These are phyloP conservation scores for Truncatella angustata DNA, from an alignment of 2,329 filamentous ascomycete genomes.

Conservation along the genomic window DNA sequence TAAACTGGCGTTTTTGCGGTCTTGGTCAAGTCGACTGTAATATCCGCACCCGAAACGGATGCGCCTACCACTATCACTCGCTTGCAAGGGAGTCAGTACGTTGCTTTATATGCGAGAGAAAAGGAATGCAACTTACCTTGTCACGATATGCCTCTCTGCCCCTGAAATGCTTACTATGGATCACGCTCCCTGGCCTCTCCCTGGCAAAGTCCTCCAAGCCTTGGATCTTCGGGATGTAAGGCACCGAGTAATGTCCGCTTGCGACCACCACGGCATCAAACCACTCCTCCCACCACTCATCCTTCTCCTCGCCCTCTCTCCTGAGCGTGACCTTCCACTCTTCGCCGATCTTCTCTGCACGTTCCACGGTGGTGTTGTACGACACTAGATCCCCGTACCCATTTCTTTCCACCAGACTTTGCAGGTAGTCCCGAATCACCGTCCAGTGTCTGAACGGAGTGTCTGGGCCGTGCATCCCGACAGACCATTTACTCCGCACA, in stretches of 20 bases:
- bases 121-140: conserved; percentile 35
- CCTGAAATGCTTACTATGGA: conserved; percentile 55
- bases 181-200: conserved; percentile 44
- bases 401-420: conserved; percentile 47
- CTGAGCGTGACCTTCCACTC: conserved; percentile 56
- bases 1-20: conserved; percentile 20
- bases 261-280: conserved; percentile 63
- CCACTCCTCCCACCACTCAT: conserved; percentile 62
- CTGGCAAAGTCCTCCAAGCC: conserved; percentile 48
- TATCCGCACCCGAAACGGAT: conserved; percentile 62
- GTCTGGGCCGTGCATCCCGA: conserved; percentile 49
- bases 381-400: conserved; percentile 51
- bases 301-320: conserved; percentile 32
- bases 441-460: conserved; percentile 63
- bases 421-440: conserved; percentile 54
- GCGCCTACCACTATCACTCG: conserved; percentile 61
- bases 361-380: conserved; percentile 62
- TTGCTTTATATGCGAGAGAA: neutral
- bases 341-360: conserved; percentile 45
- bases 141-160: conserved; percentile 41
- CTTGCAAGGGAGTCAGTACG: conserved; percentile 29
- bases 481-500: conserved; percentile 36
- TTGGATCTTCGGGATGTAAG: conserved; percentile 45
- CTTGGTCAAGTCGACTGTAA: conserved; percentile 28
- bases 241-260: conserved; percentile 59